Percentiles rank a stretch among this genome's conserved stretches.
These are phyloP conservation scores for Annulohypoxylon nitens DNA, from an alignment of 495 filamentous ascomycete species.

Conservation along the genomic window DNA sequence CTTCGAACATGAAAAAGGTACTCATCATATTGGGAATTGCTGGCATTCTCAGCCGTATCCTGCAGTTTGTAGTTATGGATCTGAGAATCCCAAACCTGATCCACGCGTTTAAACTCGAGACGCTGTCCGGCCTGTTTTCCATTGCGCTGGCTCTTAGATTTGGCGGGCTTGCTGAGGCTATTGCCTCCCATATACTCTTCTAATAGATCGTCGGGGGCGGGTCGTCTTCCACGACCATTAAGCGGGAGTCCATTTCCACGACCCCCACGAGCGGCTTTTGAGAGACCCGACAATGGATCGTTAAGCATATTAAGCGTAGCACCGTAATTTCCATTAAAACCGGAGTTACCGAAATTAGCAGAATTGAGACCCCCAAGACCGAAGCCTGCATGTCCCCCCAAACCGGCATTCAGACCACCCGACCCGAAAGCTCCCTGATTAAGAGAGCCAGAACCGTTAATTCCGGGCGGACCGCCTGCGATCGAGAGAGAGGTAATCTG, in stretches of 20 bases:
- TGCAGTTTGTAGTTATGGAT: constrained; percentile 87
- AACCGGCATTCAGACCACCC: not conserved
- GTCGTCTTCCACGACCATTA: constrained; percentile 29
- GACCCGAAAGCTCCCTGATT: constrained; percentile 23
- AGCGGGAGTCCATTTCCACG: constrained; percentile 7
- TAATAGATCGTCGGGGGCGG: constrained; percentile 26
- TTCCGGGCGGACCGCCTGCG: constrained; percentile 35
- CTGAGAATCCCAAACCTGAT: constrained; percentile 83
- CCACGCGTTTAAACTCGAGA: constrained; percentile 86
- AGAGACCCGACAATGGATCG: not conserved
- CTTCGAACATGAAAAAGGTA: constrained; percentile 90
- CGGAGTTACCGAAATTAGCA: constrained; percentile 1
- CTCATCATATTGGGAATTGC: constrained; percentile 82
- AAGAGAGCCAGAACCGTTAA: constrained; percentile 24
- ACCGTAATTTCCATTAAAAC: not conserved
- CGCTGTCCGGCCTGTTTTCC: constrained; percentile 68
- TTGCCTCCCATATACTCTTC: constrained; percentile 28
- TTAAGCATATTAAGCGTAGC: constrained; percentile 4
- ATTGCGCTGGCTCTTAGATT: constrained; percentile 60
- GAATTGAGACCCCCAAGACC: constrained; percentile 13
- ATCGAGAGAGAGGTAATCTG: constrained; percentile 46
- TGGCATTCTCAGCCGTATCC: constrained; percentile 79
- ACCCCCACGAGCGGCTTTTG: constrained; percentile 9
- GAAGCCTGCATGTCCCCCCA: not conserved
- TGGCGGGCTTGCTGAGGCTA: constrained; percentile 55